phyloP scores from a whole-genome alignment of 2,329 filamentous ascomycete species.

The Diaporthe longicolla region DNA sequence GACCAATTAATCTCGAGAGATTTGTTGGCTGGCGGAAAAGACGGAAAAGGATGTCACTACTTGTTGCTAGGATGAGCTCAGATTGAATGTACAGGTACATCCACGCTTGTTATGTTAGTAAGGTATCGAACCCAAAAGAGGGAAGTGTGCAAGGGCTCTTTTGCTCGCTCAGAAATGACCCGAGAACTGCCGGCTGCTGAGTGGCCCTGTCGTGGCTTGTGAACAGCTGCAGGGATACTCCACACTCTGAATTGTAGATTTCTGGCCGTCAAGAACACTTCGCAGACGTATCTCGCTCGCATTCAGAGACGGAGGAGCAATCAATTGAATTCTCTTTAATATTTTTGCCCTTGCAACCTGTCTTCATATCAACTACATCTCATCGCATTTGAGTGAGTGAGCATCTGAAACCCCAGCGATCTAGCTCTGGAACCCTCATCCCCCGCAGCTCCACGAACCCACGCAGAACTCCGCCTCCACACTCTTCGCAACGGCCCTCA shows the following conservation, averaged over 20 bases:
- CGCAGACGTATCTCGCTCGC: neutral
- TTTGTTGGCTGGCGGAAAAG: no score
- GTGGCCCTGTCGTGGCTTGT: neutral
- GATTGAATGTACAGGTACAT: neutral
- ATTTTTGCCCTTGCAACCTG: neutral
- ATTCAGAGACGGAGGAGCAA: neutral
- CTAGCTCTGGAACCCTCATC: neutral
- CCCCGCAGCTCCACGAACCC: conserved; percentile 20
- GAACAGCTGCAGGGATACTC: conserved; percentile 27
- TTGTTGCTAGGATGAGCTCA: neutral
- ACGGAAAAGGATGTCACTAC: neutral
- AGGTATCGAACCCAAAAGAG: neutral
- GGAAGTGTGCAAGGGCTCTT: neutral
- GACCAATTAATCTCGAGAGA: neutral
- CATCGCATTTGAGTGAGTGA: neutral
- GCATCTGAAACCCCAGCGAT: neutral
- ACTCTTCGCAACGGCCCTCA: conserved; percentile 1
- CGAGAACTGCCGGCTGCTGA: conserved; percentile 20
- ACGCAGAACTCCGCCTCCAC: neutral
- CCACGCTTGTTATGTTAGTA: neutral
- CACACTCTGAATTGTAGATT: conserved; percentile 22
- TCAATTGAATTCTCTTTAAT: neutral
- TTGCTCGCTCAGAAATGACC: conserved; percentile 30
- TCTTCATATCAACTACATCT: neutral
- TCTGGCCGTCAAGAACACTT: conserved; percentile 10